Evolutionary conservation across 2,329 filamentous ascomycete genomes (phyloP).

Genomic region (Aspergillus brasiliensis): DNA sequence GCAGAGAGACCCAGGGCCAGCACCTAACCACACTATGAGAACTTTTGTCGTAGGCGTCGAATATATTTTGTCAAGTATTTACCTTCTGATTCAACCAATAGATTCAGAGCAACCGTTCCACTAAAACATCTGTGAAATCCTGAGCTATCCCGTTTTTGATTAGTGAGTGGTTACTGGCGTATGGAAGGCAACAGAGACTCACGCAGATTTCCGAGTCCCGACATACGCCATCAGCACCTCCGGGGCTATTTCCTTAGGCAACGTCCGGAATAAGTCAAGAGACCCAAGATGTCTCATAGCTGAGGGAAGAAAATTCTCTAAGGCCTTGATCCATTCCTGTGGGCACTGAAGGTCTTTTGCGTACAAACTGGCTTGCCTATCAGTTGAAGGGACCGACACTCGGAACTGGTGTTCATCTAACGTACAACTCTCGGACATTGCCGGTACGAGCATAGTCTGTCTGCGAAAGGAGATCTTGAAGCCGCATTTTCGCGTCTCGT

Average conservation of each 20-base stretch:
- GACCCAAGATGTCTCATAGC: conserved; percentile 36
- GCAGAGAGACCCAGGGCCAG: conserved; percentile 30
- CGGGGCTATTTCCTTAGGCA: conserved; percentile 36
- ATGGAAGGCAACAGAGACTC: conserved; percentile 6
- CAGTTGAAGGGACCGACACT: background rate
- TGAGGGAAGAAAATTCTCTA: conserved; percentile 32
- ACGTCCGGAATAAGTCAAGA: conserved; percentile 38
- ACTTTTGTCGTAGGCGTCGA: background rate
- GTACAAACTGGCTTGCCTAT: conserved; percentile 34
- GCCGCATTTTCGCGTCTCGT: conserved; percentile 35
- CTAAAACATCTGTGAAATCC: conserved; percentile 43
- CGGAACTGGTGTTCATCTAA: conserved; percentile 23
- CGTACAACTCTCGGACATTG: conserved; percentile 24
- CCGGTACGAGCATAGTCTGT: conserved; percentile 4
- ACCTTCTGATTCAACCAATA: conserved; percentile 37
- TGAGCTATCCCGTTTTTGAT: conserved; percentile 24
- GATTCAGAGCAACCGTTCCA: conserved; percentile 38
- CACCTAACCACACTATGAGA: conserved; percentile 17
- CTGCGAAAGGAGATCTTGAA: conserved; percentile 32
- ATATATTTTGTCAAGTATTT: background rate
- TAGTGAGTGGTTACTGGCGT: background rate
- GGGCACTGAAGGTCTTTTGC: conserved; percentile 39
- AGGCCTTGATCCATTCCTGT: conserved; percentile 32
- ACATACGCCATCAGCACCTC: conserved; percentile 44
- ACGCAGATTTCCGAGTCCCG: conserved; percentile 36